phyloP scores from a whole-genome alignment of 495 filamentous ascomycete genomes.

The Aspergillus indologenus region DNA sequence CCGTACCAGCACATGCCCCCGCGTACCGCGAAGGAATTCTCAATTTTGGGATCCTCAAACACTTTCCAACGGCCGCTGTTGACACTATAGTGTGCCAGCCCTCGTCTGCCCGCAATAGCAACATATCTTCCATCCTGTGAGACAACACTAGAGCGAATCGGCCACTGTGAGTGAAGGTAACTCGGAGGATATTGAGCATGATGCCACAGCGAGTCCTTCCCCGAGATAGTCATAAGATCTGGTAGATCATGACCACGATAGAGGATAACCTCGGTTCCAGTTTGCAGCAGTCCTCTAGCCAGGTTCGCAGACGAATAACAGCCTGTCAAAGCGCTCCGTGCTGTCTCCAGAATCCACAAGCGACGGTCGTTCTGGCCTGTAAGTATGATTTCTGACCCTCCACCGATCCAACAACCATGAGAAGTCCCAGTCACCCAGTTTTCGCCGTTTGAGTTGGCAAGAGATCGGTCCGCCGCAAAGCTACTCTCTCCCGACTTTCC shows the following conservation, averaged over 20 bases:
- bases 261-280: slow-evolving; percentile 77
- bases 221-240: slow-evolving; percentile 84
- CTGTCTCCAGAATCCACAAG: slow-evolving; percentile 87
- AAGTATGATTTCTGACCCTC: slow-evolving; percentile 80
- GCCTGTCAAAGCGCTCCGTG: slow-evolving; percentile 82
- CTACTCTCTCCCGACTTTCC: slow-evolving; percentile 82
- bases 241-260: slow-evolving; percentile 91
- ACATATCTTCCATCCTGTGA: slow-evolving; percentile 93
- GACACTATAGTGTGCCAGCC: slow-evolving; percentile 93
- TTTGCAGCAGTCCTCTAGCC: slow-evolving; percentile 82
- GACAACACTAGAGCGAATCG: slow-evolving; percentile 78
- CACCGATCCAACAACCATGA: slow-evolving; percentile 80
- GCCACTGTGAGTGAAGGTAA: slow-evolving; percentile 90
- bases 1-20: slow-evolving; percentile 99
- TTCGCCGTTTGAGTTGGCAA: slow-evolving; percentile 67
- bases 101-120: slow-evolving; percentile 87
- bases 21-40: slow-evolving; percentile 86
- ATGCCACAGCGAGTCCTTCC: slow-evolving; percentile 92
- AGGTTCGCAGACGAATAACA: slow-evolving; percentile 90
- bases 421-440: slow-evolving; percentile 74
- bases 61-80: slow-evolving; percentile 94
- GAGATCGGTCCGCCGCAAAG: slow-evolving; percentile 63
- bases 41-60: slow-evolving; percentile 74
- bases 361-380: slow-evolving; percentile 65
- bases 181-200: slow-evolving; percentile 78